A percentile compares a stretch with the other conserved stretches of the same genome.
phyloP scores from a whole-genome alignment of 139 green algal genomes.

The Trebouxia sp. region DNA sequence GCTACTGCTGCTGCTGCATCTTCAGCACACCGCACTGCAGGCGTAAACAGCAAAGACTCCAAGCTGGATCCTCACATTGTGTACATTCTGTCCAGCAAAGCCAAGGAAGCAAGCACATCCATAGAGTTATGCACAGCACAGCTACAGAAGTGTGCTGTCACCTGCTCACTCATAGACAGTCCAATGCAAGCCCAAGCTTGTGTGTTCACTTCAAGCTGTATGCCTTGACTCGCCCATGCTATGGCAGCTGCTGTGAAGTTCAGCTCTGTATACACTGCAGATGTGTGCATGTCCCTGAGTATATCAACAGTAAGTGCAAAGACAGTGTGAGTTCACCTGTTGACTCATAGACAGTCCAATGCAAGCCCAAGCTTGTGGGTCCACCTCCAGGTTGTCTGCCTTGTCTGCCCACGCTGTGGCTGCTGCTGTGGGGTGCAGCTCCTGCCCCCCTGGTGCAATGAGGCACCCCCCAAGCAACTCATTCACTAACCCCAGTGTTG shows the following conservation, averaged over 20 bases:
- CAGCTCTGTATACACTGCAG: background rate
- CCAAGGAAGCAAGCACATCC: too few species aligned
- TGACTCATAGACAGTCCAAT: background rate
- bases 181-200: conserved; percentile 25
- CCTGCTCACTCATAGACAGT: background rate
- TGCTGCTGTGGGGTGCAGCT: background rate
- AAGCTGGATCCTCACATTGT: too few species aligned
- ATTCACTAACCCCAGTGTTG: conserved; percentile 42
- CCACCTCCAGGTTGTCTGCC: background rate
- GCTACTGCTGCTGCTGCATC: too few species aligned
- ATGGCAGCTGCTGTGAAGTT: background rate
- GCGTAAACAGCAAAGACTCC: too few species aligned
- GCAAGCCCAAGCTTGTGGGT: conserved; percentile 22
- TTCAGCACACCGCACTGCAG: too few species aligned
- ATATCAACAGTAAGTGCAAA: too few species aligned
- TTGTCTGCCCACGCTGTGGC: conserved; percentile 31
- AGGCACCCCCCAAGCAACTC: conserved; percentile 37
- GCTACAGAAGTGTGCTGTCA: background rate
- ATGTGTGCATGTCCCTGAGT: conserved; percentile 9
- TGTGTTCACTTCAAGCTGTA: background rate
- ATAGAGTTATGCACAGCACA: too few species aligned
- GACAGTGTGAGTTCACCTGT: background rate
- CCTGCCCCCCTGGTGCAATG: conserved; percentile 21
- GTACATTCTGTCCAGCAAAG: too few species aligned
- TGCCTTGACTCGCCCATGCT: conserved; percentile 18